A percentile compares a stretch with the other conserved stretches of the same genome.
Conservation (phyloP, 257 asterid species). For the Fraxinus excelsior region DNA sequence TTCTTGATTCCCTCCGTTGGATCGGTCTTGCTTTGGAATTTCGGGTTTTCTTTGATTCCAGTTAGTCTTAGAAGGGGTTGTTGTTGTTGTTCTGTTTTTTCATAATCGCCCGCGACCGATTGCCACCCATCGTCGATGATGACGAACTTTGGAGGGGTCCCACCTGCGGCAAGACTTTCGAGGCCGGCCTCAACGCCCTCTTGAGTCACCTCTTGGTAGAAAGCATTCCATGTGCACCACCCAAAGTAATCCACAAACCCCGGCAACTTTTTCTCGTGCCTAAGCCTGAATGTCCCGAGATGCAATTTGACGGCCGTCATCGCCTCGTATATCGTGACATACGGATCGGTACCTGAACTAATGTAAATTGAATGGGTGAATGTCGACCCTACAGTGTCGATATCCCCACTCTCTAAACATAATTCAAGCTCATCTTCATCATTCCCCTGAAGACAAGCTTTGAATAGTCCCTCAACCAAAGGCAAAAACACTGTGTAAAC, state of each 20-base stretch:
- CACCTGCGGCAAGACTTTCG: constrained; percentile 58
- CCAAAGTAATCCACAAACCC: constrained; percentile 76
- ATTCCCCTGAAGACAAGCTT: constrained; percentile 79
- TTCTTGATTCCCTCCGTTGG: constrained; percentile 60
- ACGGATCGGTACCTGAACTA: constrained; percentile 72
- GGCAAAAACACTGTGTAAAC: constrained; percentile 73
- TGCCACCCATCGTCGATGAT: constrained; percentile 95
- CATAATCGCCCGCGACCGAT: constrained; percentile 53
- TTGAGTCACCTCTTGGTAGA: constrained; percentile 77
- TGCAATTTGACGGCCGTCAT: constrained; percentile 59
- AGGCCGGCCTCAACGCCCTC: constrained; percentile 87
- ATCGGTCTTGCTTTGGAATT: constrained; percentile 61
- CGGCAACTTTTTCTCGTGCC: constrained; percentile 75
- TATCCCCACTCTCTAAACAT: constrained; percentile 79
- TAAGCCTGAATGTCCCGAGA: constrained; percentile 56
- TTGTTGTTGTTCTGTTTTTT: constrained; percentile 14
- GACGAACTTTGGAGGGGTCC: constrained; percentile 74
- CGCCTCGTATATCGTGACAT: constrained; percentile 57
- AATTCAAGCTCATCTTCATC: constrained; percentile 63
- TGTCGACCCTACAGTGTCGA: constrained; percentile 43
- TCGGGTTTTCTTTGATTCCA: constrained; percentile 70
- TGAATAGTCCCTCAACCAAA: constrained; percentile 66
- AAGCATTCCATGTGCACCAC: constrained; percentile 97
- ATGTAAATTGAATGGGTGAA: constrained; percentile 67
- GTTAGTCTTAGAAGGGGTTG: constrained; percentile 62